Percentiles rank a stretch among this genome's conserved stretches.
Conservation (phyloP, 352 stramenopile genomes). For the Phytophthora citricola region DNA sequence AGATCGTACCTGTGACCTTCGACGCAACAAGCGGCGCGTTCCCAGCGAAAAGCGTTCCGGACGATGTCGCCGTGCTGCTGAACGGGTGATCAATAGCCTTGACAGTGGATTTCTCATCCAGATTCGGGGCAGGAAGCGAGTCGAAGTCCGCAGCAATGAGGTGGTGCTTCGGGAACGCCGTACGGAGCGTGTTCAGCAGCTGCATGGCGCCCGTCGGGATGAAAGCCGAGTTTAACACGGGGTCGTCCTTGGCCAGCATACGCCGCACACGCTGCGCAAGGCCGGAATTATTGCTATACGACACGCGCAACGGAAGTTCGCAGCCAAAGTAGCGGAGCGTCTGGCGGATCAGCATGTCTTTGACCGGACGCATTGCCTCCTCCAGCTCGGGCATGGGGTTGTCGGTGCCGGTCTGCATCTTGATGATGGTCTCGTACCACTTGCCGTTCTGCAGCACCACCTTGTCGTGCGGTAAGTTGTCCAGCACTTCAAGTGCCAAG, state of each 20-base stretch:
- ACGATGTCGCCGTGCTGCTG: slow-evolving; percentile 72
- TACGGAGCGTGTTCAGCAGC: slow-evolving; percentile 81
- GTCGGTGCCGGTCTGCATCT: slow-evolving; percentile 17
- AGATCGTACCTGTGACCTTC: slow-evolving; percentile 65
- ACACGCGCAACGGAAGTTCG: slow-evolving; percentile 66
- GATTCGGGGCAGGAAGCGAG: slow-evolving; percentile 73
- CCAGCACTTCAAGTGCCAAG: slow-evolving; percentile 89
- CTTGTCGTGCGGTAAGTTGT: slow-evolving; percentile 94
- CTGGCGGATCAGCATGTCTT: slow-evolving; percentile 78
- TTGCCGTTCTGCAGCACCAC: slow-evolving; percentile 75
- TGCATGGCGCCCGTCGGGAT: slow-evolving; percentile 89
- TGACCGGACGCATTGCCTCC: slow-evolving; percentile 57
- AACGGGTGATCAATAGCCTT: slow-evolving; percentile 69
- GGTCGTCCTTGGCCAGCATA: slow-evolving; percentile 58
- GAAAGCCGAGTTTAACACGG: slow-evolving; percentile 77
- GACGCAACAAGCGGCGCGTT: slow-evolving; percentile 91
- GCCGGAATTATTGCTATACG: slow-evolving; percentile 65
- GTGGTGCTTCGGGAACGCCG: slow-evolving; percentile 85
- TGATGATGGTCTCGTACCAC: slow-evolving; percentile 79
- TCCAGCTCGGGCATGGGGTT: slow-evolving; percentile 35
- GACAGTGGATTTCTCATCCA: slow-evolving; percentile 53
- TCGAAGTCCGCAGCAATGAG: slow-evolving; percentile 92
- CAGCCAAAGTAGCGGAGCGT: slow-evolving; percentile 78
- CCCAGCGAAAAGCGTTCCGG: slow-evolving; percentile 70
- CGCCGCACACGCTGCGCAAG: slow-evolving; percentile 62